A percentile compares a stretch with the other conserved stretches of the same genome.
phyloP scores from a whole-genome alignment of 2,329 filamentous ascomycete genomes.

The Alternaria sp. region DNA sequence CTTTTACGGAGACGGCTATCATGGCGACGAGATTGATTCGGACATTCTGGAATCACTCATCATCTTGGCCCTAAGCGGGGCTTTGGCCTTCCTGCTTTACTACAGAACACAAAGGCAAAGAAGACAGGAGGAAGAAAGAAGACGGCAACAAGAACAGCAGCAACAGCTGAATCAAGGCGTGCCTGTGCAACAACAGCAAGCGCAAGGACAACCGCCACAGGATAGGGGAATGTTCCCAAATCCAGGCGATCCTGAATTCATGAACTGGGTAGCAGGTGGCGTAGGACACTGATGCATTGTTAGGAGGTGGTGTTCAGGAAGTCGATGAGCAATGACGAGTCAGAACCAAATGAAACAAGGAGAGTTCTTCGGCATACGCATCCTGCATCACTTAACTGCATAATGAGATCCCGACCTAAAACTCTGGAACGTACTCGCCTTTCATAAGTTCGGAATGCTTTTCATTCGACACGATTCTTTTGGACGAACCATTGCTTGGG shows the following conservation, averaged over 20 bases:
- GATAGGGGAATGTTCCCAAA: slow-evolving; percentile 69
- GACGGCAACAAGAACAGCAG: slow-evolving; percentile 37
- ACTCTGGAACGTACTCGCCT: neutral
- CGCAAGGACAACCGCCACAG: slow-evolving; percentile 38
- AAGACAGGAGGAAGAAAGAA: slow-evolving; percentile 52
- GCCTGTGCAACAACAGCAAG: slow-evolving; percentile 32
- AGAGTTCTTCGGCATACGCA: neutral
- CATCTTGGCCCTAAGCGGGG: slow-evolving; percentile 78
- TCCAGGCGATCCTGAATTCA: slow-evolving; percentile 70
- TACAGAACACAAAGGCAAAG: slow-evolving; percentile 72
- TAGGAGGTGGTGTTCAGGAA: neutral
- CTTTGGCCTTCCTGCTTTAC: slow-evolving; percentile 79
- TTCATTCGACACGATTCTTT: neutral
- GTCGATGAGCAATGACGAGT: neutral
- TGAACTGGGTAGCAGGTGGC: slow-evolving; percentile 71
- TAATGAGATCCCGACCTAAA: neutral
- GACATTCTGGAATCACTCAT: slow-evolving; percentile 83
- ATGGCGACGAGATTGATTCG: slow-evolving; percentile 68
- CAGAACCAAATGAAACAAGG: neutral
- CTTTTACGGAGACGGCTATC: slow-evolving; percentile 64
- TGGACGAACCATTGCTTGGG: neutral
- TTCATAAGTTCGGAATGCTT: neutral
- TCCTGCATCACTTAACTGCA: neutral
- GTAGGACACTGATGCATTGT: slow-evolving; percentile 62
- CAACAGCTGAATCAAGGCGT: slow-evolving; percentile 37